Evolutionary conservation across 257 asterid genomes (phyloP).

Genomic region (Knoxia roxburghii): DNA sequence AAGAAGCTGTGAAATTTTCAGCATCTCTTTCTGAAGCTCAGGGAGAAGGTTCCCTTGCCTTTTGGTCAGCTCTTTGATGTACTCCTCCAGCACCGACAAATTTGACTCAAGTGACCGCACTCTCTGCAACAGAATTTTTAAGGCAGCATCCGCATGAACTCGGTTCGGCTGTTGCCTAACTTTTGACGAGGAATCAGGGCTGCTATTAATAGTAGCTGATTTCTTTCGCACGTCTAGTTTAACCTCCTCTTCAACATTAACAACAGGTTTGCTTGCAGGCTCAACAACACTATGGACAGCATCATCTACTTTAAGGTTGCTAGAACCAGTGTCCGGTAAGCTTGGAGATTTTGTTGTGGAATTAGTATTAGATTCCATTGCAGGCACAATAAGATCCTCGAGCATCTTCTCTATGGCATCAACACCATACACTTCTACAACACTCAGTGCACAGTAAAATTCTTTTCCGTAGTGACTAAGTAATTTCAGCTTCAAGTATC

Average conservation of each 20-base stretch:
- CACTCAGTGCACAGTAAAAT: slow-evolving; percentile 83
- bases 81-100: slow-evolving; percentile 79
- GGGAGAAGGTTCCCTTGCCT: slow-evolving; percentile 71
- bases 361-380: slow-evolving; percentile 47
- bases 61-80: slow-evolving; percentile 67
- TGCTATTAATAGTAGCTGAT: slow-evolving; percentile 22
- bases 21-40: slow-evolving; percentile 62
- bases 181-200: slow-evolving; percentile 42
- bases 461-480: slow-evolving; percentile 89
- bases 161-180: slow-evolving; percentile 56
- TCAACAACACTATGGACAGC: slow-evolving; percentile 26
- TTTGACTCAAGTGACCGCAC: slow-evolving; percentile 82
- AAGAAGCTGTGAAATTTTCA: slow-evolving; percentile 45
- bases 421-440: slow-evolving; percentile 89
- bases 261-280: slow-evolving; percentile 29
- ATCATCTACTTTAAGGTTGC: slow-evolving; percentile 28
- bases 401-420: slow-evolving; percentile 97
- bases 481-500: slow-evolving; percentile 73
- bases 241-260: slow-evolving; percentile 35
- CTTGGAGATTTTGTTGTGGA: slow-evolving; percentile 38
- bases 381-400: slow-evolving; percentile 74
- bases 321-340: slow-evolving; percentile 35
- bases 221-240: slow-evolving; percentile 34
- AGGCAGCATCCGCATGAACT: slow-evolving; percentile 84
- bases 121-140: slow-evolving; percentile 83